A percentile compares a stretch with the other conserved stretches of the same genome.
These are phyloP conservation scores for Physcomitrellopsis africana DNA, from an alignment of 225 moss, liverwort and hornwort species.

Conservation along the genomic window DNA sequence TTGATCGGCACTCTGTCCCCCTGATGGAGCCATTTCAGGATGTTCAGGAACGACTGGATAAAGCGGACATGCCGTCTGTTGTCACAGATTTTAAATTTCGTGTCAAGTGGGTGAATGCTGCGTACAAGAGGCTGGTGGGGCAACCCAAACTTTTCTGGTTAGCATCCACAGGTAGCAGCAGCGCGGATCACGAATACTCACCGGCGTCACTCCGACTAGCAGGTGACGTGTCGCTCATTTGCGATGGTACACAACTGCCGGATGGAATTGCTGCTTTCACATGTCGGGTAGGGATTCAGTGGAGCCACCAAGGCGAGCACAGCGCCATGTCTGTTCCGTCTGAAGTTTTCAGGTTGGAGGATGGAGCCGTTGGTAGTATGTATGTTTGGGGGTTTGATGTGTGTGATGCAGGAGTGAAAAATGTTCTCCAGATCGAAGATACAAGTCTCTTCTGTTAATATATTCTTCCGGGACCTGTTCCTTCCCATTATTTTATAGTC, in stretches of 20 bases:
- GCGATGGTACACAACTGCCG: conserved; percentile 39
- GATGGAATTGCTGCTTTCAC: conserved; percentile 39
- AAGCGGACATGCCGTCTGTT: conserved; percentile 45
- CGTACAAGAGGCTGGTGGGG: conserved; percentile 66
- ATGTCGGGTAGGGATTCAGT: conserved; percentile 56
- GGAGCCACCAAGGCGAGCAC: conserved; percentile 58
- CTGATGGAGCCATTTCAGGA: conserved; percentile 40
- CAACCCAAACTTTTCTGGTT: conserved; percentile 72
- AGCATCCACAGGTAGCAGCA: conserved; percentile 40
- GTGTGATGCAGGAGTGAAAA: conserved; percentile 47
- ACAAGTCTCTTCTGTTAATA: conserved; percentile 59
- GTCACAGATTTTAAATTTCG: conserved; percentile 57
- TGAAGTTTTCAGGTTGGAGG: conserved; percentile 57
- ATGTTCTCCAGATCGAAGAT: conserved; percentile 51
- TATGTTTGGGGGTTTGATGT: conserved; percentile 69
- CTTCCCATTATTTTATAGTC: conserved; percentile 24
- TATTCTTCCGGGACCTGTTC: conserved; percentile 49
- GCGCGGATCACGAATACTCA: conserved; percentile 21
- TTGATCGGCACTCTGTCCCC: conserved; percentile 29
- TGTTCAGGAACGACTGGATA: conserved; percentile 54
- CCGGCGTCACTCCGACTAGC: conserved; percentile 45
- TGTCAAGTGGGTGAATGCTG: conserved; percentile 65
- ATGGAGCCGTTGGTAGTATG: conserved; percentile 35
- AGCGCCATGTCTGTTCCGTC: conserved; percentile 46
- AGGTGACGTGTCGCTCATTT: conserved; percentile 56